A percentile compares a stretch with the other conserved stretches of the same genome.
Evolutionary conservation across 768 basidiomycete genomes (phyloP).

Genomic region (Chalciporus pseudorubinellus): DNA sequence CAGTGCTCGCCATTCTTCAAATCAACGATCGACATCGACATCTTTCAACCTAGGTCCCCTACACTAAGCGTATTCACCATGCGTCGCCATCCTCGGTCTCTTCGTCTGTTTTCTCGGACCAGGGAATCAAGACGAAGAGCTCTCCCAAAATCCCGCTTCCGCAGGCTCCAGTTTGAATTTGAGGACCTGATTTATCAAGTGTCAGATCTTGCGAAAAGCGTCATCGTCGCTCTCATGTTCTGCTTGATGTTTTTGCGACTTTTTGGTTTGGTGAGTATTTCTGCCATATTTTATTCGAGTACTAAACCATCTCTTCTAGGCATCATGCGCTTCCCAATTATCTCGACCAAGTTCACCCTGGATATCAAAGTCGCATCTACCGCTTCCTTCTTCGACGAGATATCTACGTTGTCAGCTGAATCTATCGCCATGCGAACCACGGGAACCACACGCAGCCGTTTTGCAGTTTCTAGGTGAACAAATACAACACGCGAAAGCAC

Average conservation of each 20-base stretch:
- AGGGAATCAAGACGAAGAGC: neutral
- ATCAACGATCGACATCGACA: conserved; percentile 10
- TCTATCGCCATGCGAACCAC: conserved; percentile 7
- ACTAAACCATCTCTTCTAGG: conserved; percentile 15
- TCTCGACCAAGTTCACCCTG: conserved; percentile 1
- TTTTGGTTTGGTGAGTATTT: conserved; percentile 14
- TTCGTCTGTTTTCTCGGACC: neutral
- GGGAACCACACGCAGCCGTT: conserved; percentile 17
- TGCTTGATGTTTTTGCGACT: conserved; percentile 7
- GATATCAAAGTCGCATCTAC: conserved; percentile 3
- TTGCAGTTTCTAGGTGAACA: conserved; percentile 30
- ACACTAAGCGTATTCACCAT: neutral
- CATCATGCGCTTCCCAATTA: conserved; percentile 10
- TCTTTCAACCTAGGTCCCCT: conserved; percentile 12
- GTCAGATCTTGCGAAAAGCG: conserved; percentile 12
- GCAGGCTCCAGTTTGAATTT: neutral
- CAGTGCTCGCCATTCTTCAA: neutral
- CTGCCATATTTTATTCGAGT: neutral
- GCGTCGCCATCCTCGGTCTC: neutral
- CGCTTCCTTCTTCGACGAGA: conserved; percentile 9
- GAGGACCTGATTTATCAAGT: conserved; percentile 2
- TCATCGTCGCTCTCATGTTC: conserved; percentile 15
- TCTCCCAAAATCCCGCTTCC: neutral
- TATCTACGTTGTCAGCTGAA: conserved; percentile 3
- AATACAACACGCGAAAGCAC: conserved; percentile 25